Evolutionary conservation across 2,329 filamentous ascomycete genomes (phyloP), one percentile per base, ranked within the genome.

Genomic region (Pseudopithomyces chartarum): DNA sequence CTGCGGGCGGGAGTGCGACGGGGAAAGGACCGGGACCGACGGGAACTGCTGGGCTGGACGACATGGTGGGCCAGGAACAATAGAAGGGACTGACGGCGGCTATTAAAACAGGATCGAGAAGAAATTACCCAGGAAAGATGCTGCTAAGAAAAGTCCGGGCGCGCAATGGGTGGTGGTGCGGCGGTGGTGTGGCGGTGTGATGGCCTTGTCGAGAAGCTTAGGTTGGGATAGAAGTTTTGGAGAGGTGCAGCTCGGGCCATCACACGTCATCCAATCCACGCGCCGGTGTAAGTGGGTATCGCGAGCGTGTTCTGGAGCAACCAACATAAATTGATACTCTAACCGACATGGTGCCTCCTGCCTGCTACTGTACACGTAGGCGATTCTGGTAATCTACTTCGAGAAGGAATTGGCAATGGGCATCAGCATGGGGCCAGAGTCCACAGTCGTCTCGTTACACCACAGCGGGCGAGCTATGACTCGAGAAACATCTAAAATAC

Each of bases 1-100:
- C 77, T 44, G 78, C 68, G 44, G 79, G 73, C 36, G 82, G 66
- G 53, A 73, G 67, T 46, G 64, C 63, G 47, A 76, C 70, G 59
- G 72, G 73, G 61, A 74, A 70, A 8, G 70, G 71, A 34, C 70
- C 70, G n/a, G 72, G 73, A 51, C 59, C 58, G 56, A 70, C 54
- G 6, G 64, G 66, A 19, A 60, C 65, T 45, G 65, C 62, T 50
- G 34, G 34, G 60, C 69, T 63, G 55, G 58, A 55, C 54, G 72
- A 73, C 73, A 75, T 75, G 44, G 47, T 50, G 49, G 26, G 54
- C 12, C 17, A 23, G 29, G 22, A 43, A 6, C 34, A 32, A 39
- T 42, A 20, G 33, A 33, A 13, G 29, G 36, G 33, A 38, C 15
- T 26, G 19, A 22, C 3, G 17, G 40, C 40, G 32, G 43, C 20